Percentiles rank a stretch among this genome's conserved stretches.
These are phyloP conservation scores for Calonectria fujianensis DNA, from an alignment of 2,329 filamentous ascomycete species.

Conservation along the genomic window DNA sequence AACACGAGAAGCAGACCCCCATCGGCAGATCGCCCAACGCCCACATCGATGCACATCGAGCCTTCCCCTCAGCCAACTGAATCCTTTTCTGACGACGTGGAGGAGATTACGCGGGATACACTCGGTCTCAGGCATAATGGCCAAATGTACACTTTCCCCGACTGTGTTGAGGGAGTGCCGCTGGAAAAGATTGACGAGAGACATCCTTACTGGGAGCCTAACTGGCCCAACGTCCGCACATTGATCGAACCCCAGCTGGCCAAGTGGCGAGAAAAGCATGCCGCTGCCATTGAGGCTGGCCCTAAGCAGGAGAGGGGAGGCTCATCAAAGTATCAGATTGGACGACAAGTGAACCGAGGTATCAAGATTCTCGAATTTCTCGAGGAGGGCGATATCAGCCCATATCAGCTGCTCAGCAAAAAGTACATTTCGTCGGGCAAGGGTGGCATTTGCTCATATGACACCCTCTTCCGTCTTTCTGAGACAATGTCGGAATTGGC, in stretches of 20 bases:
- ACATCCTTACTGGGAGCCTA: slow-evolving; percentile 74
- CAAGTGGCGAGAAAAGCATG: slow-evolving; percentile 69
- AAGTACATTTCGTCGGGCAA: slow-evolving; percentile 66
- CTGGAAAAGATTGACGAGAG: slow-evolving; percentile 69
- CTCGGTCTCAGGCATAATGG: slow-evolving; percentile 70
- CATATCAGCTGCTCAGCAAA: slow-evolving; percentile 74
- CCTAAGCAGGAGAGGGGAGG: slow-evolving; percentile 58
- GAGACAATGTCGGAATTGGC: slow-evolving; percentile 72
- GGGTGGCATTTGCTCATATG: slow-evolving; percentile 69
- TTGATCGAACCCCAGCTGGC: slow-evolving; percentile 66
- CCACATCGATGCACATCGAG: slow-evolving; percentile 53
- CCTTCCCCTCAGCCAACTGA: slow-evolving; percentile 53
- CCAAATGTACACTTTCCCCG: slow-evolving; percentile 68
- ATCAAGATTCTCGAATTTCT: slow-evolving; percentile 72
- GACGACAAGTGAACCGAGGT: slow-evolving; percentile 74
- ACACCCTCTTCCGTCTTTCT: slow-evolving; percentile 74
- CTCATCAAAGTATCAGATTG: slow-evolving; percentile 71
- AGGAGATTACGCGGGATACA: slow-evolving; percentile 66
- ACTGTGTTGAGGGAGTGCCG: slow-evolving; percentile 72
- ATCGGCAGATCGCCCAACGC: slow-evolving; percentile 56
- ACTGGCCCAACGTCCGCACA: slow-evolving; percentile 69
- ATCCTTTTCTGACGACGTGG: slow-evolving; percentile 40
- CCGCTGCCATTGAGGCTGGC: slow-evolving; percentile 59
- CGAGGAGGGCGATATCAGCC: slow-evolving; percentile 70
- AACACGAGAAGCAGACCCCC: slow-evolving; percentile 51